These are phyloP conservation scores for Solanum rostratum DNA, from an alignment of 257 asterid genomes.

Conservation along the genomic window DNA sequence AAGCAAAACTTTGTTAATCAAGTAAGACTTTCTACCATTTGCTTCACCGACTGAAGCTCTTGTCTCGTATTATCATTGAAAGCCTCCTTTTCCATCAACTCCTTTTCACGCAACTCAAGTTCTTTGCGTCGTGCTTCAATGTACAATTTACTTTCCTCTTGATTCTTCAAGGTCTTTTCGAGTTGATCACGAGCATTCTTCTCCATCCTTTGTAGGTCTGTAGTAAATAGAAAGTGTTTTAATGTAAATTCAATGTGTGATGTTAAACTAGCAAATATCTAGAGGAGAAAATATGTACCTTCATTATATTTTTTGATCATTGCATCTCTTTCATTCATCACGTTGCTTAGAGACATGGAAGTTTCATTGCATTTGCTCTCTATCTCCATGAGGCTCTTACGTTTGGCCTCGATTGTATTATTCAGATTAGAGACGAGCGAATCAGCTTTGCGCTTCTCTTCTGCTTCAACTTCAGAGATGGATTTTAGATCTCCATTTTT, in stretches of 20 bases:
- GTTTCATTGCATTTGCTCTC: conserved; percentile 8
- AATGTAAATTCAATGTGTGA: not conserved
- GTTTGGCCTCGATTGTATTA: conserved; percentile 25
- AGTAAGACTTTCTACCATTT: not conserved
- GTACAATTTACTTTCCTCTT: not conserved
- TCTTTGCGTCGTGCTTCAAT: not conserved
- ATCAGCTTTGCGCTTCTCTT: conserved; percentile 31
- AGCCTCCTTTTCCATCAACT: not conserved
- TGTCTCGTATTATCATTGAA: not conserved
- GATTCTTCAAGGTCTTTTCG: not conserved
- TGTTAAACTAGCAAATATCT: not conserved
- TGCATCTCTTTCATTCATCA: conserved; percentile 6
- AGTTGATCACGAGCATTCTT: conserved; percentile 5
- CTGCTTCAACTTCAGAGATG: conserved; percentile 30
- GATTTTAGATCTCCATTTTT: conserved; percentile 64
- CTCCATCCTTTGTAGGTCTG: conserved; percentile 5
- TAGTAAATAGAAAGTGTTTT: not conserved
- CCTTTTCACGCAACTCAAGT: conserved; percentile 2
- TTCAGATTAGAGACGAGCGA: conserved; percentile 32
- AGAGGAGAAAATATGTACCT: conserved; percentile 7
- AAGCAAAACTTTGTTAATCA: not conserved
- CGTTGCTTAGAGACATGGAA: not conserved
- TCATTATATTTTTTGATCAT: not conserved
- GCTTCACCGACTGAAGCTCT: not conserved
- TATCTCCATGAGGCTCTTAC: conserved; percentile 23